These are phyloP conservation scores for Fusarium oxysporum DNA, from an alignment of 2,329 filamentous ascomycete species.

Conservation along the genomic window DNA sequence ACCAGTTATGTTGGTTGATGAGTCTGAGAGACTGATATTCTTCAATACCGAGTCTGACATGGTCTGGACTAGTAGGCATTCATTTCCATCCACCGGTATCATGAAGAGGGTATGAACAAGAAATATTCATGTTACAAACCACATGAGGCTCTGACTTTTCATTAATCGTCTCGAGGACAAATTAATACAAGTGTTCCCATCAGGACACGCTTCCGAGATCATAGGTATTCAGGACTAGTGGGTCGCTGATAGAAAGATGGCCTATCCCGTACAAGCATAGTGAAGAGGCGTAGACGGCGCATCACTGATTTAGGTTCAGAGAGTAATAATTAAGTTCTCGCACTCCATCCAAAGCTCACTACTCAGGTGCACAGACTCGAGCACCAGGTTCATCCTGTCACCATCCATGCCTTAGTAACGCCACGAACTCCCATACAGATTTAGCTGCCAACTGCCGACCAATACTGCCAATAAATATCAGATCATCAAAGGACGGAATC, in stretches of 20 bases:
- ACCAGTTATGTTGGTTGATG: neutral
- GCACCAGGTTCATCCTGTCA: neutral
- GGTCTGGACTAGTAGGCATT: neutral
- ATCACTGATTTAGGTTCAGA: too few species aligned
- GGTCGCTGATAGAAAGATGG: fast-evolving
- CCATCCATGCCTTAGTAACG: too few species aligned
- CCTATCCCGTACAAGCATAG: neutral
- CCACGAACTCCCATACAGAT: too few species aligned
- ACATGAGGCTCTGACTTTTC: fast-evolving
- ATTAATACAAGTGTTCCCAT: too few species aligned
- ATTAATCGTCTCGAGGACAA: neutral
- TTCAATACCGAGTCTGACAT: neutral
- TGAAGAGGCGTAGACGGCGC: too few species aligned
- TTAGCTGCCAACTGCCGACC: too few species aligned
- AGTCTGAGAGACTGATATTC: neutral
- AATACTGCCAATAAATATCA: too few species aligned
- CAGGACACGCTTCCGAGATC: neutral
- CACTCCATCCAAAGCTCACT: too few species aligned
- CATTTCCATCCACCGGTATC: neutral
- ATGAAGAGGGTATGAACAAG: neutral
- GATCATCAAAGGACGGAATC: too few species aligned
- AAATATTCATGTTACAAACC: fast-evolving
- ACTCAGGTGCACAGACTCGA: neutral
- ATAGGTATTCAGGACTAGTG: too few species aligned
- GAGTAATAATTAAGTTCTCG: neutral